Evolutionary conservation across 1,139 yeast genomes (phyloP), one percentile per base, ranked within the genome.

Genomic region (Chernovozyma sophiae-reginae): DNA sequence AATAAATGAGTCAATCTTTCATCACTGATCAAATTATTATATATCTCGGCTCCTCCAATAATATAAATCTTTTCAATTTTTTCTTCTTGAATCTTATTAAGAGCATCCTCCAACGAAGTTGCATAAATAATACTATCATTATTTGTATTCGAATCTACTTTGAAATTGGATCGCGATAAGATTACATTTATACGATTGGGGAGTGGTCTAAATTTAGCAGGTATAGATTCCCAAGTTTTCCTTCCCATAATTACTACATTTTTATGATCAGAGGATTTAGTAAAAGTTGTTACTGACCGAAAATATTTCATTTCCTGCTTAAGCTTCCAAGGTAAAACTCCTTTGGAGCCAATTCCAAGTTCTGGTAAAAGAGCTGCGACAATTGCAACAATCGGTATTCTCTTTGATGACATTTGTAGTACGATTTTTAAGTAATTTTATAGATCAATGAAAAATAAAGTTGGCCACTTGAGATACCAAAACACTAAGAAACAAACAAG

Each of bases 161-260:
- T 25, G 13, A 35, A 22, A 40, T 49, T 32, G 38, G 60, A 43
- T 33, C 90, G 65, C 4, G 95, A 82, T 15, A 92, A 62, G 0
- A 92, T 77, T 10, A 90, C 78, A 55, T 94, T 94, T 32, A 79
- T 45, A 39, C 99, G 71, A 36, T 72, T 77, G 2, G 83, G 81
- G 34, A 92, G 69, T 0, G 99, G 99, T 45, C 96, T 69, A 61
- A 87, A 92, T 55, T 73, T 80, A 1, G 60, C 43, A 0, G 98
- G 98, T 32, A 92, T 89, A 7, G 96, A 86, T 27, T 89, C 94
- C 96, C 97, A 92, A 1, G 98, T 92, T 53, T 81, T 84, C 39
- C 97, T 72, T 4, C 99, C 99, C 99, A 94, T 92, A 8, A 94
- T 72, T 12, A 94, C 97, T 0, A 89, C 95, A 50, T 90, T 86